phyloP scores from a whole-genome alignment of 2,329 filamentous ascomycete genomes.

The Zasmidium citrigriseum region DNA sequence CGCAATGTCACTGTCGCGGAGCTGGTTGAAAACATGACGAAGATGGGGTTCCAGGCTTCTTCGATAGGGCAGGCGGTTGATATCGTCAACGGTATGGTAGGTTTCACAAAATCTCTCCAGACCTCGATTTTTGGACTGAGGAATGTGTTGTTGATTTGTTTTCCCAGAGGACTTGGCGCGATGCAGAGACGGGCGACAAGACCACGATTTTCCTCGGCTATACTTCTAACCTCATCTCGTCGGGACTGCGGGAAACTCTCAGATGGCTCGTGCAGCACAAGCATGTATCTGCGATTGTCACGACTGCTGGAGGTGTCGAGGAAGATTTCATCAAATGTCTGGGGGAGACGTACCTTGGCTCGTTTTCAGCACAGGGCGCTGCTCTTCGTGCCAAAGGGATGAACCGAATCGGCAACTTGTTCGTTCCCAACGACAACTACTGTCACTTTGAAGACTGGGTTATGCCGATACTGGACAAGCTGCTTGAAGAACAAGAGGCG shows the following conservation, averaged over 20 bases:
- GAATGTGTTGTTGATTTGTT: constrained; percentile 6
- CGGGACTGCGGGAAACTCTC: constrained; percentile 85
- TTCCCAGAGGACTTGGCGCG: constrained; percentile 71
- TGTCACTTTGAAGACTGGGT: constrained; percentile 98
- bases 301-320: constrained; percentile 91
- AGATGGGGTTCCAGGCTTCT: constrained; percentile 83
- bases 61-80: constrained; percentile 83
- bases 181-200: constrained; percentile 73
- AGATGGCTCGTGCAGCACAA: constrained; percentile 91
- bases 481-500: constrained; percentile 91
- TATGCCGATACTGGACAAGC: constrained; percentile 87
- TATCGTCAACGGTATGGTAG: constrained; percentile 95
- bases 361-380: constrained; percentile 76
- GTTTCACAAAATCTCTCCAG: constrained; percentile 17
- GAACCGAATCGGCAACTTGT: constrained; percentile 92
- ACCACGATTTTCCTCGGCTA: constrained; percentile 97
- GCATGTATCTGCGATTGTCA: constrained; percentile 90
- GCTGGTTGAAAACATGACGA: constrained; percentile 75
- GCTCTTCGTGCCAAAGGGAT: constrained; percentile 80
- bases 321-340: constrained; percentile 99
- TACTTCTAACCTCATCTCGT: constrained; percentile 96
- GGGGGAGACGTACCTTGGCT: constrained; percentile 87
- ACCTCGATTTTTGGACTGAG: too few species aligned
- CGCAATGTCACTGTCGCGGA: constrained; percentile 81
- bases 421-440: constrained; percentile 97